Evolutionary conservation across 768 basidiomycete genomes (phyloP).

Genomic region (Trametes maxima): DNA sequence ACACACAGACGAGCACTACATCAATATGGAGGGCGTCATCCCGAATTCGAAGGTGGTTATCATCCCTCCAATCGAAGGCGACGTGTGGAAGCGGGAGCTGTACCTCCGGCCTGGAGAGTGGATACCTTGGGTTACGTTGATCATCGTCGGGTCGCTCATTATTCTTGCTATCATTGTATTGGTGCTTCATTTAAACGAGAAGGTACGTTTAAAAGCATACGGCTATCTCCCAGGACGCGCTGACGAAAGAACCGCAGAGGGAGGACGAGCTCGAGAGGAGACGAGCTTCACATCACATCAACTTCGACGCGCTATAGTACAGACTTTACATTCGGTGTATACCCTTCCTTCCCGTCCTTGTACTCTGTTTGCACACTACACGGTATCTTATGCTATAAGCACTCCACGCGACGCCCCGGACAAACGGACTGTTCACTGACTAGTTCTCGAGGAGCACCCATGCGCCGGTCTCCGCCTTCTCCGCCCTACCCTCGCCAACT

Average conservation of each 20-base stretch:
- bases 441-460: conserved; percentile 13
- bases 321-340: conserved; percentile 15
- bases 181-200: conserved; percentile 88
- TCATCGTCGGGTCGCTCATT: conserved; percentile 72
- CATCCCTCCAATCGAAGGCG: conserved; percentile 63
- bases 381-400: conserved; percentile 11
- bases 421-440: neutral
- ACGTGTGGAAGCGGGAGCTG: conserved; percentile 83
- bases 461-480: conserved; percentile 21
- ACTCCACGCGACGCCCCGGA: neutral
- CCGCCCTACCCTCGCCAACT: conserved; percentile 60
- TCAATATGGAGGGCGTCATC: conserved; percentile 95
- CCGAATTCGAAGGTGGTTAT: conserved; percentile 98
- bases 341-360: neutral
- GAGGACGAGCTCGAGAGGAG: conserved; percentile 93
- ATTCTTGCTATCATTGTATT: conserved; percentile 82
- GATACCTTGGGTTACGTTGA: conserved; percentile 97
- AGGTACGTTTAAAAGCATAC: conserved; percentile 52
- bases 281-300: conserved; percentile 91
- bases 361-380: conserved; percentile 11
- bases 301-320: conserved; percentile 88
- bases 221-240: conserved; percentile 13
- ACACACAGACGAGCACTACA: conserved; percentile 69
- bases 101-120: conserved; percentile 94
- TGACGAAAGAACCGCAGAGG: conserved; percentile 49